Conservation (phyloP, 140 eudicot genomes). For the Flaveria floridana region DNA sequence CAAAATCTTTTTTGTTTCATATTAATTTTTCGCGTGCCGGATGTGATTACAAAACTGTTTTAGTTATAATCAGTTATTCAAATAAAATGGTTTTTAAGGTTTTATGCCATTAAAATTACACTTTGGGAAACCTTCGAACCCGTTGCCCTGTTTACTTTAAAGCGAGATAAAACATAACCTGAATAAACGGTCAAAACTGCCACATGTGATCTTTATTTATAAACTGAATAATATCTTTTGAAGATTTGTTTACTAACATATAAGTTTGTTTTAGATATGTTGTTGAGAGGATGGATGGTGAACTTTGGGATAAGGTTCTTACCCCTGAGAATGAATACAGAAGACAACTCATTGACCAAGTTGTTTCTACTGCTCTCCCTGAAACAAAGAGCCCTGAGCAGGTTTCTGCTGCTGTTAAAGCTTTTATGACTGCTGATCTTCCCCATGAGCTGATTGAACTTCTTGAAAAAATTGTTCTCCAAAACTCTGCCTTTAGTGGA, state of each 20-base stretch:
- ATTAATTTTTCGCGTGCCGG: not conserved
- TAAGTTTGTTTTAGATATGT: slow-evolving; percentile 57
- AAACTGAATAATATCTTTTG: not conserved
- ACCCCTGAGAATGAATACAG: slow-evolving; percentile 92
- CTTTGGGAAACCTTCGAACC: not conserved
- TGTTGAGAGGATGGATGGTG: slow-evolving; percentile 96
- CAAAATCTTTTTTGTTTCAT: not conserved
- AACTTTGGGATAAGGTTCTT: slow-evolving; percentile 89
- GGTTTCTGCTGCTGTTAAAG: slow-evolving; percentile 95
- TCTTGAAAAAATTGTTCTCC: slow-evolving; percentile 94
- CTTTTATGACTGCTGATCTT: slow-evolving; percentile 98
- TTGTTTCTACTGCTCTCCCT: slow-evolving; percentile 93
- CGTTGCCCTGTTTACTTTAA: not conserved
- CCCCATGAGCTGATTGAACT: slow-evolving; percentile 96
- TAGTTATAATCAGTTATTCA: not conserved
- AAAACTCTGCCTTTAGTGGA: slow-evolving; percentile 97
- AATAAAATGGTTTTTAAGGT: not conserved
- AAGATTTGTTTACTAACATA: not conserved
- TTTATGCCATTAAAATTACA: not conserved
- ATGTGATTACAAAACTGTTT: not conserved
- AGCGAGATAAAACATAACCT: not conserved
- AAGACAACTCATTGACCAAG: slow-evolving; percentile 95
- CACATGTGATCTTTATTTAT: not conserved
- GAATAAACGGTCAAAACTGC: not conserved
- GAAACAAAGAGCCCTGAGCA: slow-evolving; percentile 97